Evolutionary conservation across 2,329 filamentous ascomycete genomes (phyloP), one percentile per base, ranked within the genome.

Genomic region (Penicillium sp.): DNA sequence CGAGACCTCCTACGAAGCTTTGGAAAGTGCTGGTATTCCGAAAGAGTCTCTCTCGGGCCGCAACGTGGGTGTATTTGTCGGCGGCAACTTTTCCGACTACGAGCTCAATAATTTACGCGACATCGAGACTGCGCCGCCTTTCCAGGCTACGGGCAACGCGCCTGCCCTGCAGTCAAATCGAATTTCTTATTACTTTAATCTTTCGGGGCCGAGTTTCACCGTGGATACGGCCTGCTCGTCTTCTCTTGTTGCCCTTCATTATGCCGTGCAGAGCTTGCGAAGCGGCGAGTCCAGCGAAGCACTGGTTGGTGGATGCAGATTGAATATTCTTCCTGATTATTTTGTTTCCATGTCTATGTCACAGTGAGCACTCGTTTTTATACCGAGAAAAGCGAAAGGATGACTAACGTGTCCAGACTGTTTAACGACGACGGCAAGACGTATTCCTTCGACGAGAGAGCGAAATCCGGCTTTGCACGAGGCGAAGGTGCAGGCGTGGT

Each of bases 401-500:
- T 5, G 9, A 14, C 36, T 42, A 40, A 48, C 20, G 18, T 2
- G 27, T 48, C 2, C 25, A 64, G 61, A 38, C 36, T 66, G 25
- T 61, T 67, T 22, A 60, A 59, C 38, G 56, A 63, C 10, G 60
- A 61, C 18, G 65, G 66, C 3, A 62, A 57, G 46, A 63, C 58
- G n/a, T 63, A 63, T 44, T 48, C 57, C 8, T 68, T 64, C 48
- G 64, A 67, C 14, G 55, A 65, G 18, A 55, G 58, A 54, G 64
- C 58, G 4, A 63, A 61, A 31, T 62, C 57, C n/a, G 62, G 65
- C 3, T 67, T 66, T 44, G 68, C 63, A 22, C 61, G 70, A 18
- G 71, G 70, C 0, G 72, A 74, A 44, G 72, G 70, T 31, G 55
- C 63, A 13, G 69, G 61, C 2, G 61, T 63, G 5, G 43, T 74